A percentile compares a stretch with the other conserved stretches of the same genome.
These are phyloP conservation scores for Dendrostoma leiphaemia DNA, from an alignment of 2,329 filamentous ascomycete genomes.

Conservation along the genomic window DNA sequence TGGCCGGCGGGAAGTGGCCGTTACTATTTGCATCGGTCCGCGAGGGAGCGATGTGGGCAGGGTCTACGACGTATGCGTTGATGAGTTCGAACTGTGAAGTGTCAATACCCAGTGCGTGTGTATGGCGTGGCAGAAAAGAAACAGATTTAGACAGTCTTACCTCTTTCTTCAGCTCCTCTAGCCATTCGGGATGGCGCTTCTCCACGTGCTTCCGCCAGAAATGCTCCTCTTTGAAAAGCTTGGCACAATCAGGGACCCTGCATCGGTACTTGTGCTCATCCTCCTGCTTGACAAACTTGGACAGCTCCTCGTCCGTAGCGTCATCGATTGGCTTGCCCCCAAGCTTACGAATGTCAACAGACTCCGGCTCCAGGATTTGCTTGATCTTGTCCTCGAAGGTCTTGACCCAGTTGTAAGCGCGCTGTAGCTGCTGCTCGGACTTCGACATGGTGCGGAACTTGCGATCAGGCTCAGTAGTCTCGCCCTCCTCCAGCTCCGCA, in stretches of 20 bases:
- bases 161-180: constrained; percentile 75
- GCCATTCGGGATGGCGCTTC: constrained; percentile 90
- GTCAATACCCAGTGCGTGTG: constrained; percentile 1
- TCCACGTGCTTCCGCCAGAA: constrained; percentile 99
- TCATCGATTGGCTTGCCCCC: constrained; percentile 87
- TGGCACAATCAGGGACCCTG: constrained; percentile 93
- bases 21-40: constrained; percentile 93
- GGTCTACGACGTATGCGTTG: constrained; percentile 92
- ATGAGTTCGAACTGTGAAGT: constrained; percentile 72
- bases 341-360: constrained; percentile 83
- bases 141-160: constrained; percentile 49
- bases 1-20: constrained; percentile 84
- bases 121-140: too few relatives aligned
- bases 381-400: constrained; percentile 96
- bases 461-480: constrained; percentile 65
- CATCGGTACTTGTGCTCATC: constrained; percentile 97
- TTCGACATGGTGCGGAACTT: constrained; percentile 73
- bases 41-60: constrained; percentile 89
- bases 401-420: constrained; percentile 98
- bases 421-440: constrained; percentile 85
- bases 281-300: constrained; percentile 91
- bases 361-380: constrained; percentile 88
- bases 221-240: constrained; percentile 93
- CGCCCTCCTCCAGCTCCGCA: constrained; percentile 62
- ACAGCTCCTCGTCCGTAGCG: constrained; percentile 79